Evolutionary conservation across 2,329 filamentous ascomycete genomes (phyloP).

Genomic region (Pleurostoma richardsiae): DNA sequence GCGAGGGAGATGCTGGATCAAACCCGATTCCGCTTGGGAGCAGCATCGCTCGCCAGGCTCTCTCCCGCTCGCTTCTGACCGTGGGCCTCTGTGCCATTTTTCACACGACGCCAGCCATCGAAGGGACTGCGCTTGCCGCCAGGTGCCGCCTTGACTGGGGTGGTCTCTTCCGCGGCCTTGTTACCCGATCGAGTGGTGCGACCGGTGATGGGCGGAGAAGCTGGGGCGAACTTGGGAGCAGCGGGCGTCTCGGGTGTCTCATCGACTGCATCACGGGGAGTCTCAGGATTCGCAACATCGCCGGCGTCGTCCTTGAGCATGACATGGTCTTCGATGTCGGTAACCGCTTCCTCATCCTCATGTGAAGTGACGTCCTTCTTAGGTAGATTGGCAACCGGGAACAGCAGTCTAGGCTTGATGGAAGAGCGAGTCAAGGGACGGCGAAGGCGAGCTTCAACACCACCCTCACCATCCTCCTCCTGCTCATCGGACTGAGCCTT

Average conservation of each 20-base stretch:
- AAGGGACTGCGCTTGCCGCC: slow-evolving; percentile 50
- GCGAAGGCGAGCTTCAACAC: slow-evolving; percentile 24
- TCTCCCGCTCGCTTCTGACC: slow-evolving; percentile 40
- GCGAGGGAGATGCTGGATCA: slow-evolving; percentile 4
- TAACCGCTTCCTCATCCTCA: slow-evolving; percentile 55
- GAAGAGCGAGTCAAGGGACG: slow-evolving; percentile 59
- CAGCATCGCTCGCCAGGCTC: slow-evolving; percentile 19
- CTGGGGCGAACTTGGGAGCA: slow-evolving; percentile 50
- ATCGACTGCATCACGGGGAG: slow-evolving; percentile 30
- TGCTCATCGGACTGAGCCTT: slow-evolving; percentile 22
- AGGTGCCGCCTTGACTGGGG: slow-evolving; percentile 32
- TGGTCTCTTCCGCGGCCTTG: slow-evolving; percentile 38
- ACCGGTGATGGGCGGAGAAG: slow-evolving; percentile 57
- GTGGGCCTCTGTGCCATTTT: slow-evolving; percentile 38
- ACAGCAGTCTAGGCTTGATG: slow-evolving; percentile 68
- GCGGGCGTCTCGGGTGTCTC: slow-evolving; percentile 43
- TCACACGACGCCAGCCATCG: slow-evolving; percentile 64
- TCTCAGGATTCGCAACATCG: slow-evolving; percentile 21
- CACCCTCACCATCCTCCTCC: slow-evolving; percentile 26
- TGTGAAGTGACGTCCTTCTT: slow-evolving; percentile 29
- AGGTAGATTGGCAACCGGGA: slow-evolving; percentile 45
- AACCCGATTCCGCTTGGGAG: slow-evolving; percentile 32
- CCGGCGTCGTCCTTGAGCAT: slow-evolving; percentile 19
- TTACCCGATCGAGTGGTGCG: slow-evolving; percentile 53
- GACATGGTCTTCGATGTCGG: slow-evolving; percentile 51